Conservation (phyloP, 2,329 filamentous ascomycete genomes). For the Fusarium nurragi region DNA sequence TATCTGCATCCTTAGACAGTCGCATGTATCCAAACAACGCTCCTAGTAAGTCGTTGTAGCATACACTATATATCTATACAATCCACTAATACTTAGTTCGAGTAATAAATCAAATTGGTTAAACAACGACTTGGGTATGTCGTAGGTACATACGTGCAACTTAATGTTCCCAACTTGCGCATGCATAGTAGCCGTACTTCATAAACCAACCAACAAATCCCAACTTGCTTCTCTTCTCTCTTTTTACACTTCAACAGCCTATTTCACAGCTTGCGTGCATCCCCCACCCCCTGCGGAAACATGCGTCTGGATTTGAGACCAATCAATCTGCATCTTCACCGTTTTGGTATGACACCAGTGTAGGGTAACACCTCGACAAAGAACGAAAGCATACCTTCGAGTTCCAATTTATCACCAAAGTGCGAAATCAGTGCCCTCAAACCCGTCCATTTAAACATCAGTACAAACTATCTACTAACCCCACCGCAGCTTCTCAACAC, state of each 20-base stretch:
- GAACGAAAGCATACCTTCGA: not conserved
- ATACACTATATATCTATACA: no score
- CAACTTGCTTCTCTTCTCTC: not conserved
- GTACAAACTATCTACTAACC: not conserved
- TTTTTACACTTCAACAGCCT: not conserved
- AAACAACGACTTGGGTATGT: no score
- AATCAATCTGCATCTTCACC: not conserved
- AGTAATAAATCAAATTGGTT: no score
- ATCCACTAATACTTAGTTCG: no score
- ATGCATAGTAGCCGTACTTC: not conserved
- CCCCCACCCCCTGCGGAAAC: slow-evolving; percentile 1
- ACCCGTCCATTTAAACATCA: not conserved
- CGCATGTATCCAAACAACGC: no score
- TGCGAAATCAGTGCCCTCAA: not conserved
- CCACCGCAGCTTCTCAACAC: slow-evolving; percentile 2
- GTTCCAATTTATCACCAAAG: not conserved
- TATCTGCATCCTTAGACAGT: no score
- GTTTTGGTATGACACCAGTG: not conserved
- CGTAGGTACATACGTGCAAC: no score
- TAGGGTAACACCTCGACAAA: not conserved
- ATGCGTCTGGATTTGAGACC: slow-evolving; percentile 7
- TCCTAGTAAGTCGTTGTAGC: no score
- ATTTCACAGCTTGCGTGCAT: slow-evolving; percentile 20
- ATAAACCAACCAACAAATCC: not conserved
- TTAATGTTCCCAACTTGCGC: no score